Conservation (phyloP, 495 filamentous ascomycete species). For the Penicillium coprophilum region DNA sequence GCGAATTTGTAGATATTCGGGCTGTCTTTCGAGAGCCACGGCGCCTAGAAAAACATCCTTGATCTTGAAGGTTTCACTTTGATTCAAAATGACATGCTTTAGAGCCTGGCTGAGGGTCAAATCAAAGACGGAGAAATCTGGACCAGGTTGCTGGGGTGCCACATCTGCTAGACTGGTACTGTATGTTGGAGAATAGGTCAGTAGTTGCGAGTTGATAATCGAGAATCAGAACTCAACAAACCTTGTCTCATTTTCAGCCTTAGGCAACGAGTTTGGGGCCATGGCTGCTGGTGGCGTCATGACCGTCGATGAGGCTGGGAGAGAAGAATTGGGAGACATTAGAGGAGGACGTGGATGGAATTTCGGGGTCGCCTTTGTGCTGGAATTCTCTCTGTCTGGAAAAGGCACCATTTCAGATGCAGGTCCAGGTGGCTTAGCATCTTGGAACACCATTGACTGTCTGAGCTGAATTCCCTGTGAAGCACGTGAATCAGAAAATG, state of each 20-base stretch:
- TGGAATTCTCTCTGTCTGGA: background rate
- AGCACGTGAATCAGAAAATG: slow-evolving; percentile 7
- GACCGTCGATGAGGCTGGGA: background rate
- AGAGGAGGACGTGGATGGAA: background rate
- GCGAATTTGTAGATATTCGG: slow-evolving; percentile 5
- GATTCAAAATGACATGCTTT: background rate
- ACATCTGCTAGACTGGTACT: background rate
- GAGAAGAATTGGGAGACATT: background rate
- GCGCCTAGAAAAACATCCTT: background rate
- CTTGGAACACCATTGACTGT: background rate
- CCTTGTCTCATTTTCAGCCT: background rate
- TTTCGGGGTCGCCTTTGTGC: background rate
- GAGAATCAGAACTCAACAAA: background rate
- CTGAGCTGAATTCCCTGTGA: background rate
- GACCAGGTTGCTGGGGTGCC: background rate
- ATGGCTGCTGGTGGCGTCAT: no score
- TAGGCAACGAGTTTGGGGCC: background rate
- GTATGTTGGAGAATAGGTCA: no score
- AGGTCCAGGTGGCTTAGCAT: background rate
- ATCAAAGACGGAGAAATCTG: background rate
- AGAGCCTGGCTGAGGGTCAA: background rate
- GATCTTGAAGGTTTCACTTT: background rate
- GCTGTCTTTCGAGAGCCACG: background rate
- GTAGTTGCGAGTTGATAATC: background rate
- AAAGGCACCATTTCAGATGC: background rate